Base-by-base conservation (phyloP, 192 early-diverging fungal species). In the Lobosporangium transversale region DNA sequence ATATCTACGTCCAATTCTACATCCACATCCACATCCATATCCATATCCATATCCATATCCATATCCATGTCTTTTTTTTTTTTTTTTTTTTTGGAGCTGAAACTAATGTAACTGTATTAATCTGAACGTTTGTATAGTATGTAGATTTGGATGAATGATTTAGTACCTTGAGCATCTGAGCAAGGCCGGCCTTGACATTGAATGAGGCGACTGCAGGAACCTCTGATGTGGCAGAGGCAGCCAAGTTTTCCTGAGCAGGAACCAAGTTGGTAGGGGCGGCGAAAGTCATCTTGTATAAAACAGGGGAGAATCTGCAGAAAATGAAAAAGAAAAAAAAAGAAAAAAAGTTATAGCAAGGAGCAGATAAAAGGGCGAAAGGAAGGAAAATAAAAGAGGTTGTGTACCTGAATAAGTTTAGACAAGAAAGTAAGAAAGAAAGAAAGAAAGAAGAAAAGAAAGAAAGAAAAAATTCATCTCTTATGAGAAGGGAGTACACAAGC, bases 121-220 rank as follows among this genome's bases (percentile, higher is more conserved):
- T n/a, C n/a, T n/a, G n/a, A n/a, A n/a, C n/a, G n/a, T n/a, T n/a
- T n/a, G n/a, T n/a, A n/a, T n/a, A n/a, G n/a, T n/a, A n/a, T n/a
- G n/a, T n/a, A n/a, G n/a, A n/a, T n/a, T n/a, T n/a, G n/a, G n/a
- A n/a, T n/a, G n/a, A n/a, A n/a, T n/a, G n/a, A n/a, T n/a, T n/a
- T n/a, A n/a, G 43, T 80, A 94, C 94, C 91, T 98, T 99, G 78
- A 99, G 88, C 91, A 94, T 96, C 88, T 98, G 95, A 24, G 97
- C 97, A 57, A 99, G 90, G 53, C 96, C 96, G 54, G 94, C 90
- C 88, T 99, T 97, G 83, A 97, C 90, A 58, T 87, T 89, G 85
- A 95, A 96, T 20, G 86, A 65, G 18, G 70, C 81, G 26, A 80
- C 75, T 31, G 68, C 57, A 33, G 83, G 54, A 33, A 62, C 78